Evolutionary conservation across 23 red algal genomes (phyloP).

Genomic region (Pyropia haitanensis): DNA sequence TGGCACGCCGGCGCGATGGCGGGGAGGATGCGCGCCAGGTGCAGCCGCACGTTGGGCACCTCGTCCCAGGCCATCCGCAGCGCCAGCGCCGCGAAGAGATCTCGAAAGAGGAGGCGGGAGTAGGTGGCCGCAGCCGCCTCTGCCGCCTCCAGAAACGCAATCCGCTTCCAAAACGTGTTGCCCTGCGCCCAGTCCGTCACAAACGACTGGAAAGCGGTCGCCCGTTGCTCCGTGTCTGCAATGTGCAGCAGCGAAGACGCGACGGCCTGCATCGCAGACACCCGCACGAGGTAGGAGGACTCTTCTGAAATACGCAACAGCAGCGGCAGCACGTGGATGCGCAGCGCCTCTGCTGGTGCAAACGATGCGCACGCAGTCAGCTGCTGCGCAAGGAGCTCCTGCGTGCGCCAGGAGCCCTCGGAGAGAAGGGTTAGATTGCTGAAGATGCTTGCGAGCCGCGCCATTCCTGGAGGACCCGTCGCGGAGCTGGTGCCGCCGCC

Average conservation of each 20-base stretch:
- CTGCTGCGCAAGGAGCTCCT: constrained; percentile 55
- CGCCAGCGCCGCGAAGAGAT: constrained; percentile 13
- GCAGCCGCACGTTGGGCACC: constrained; percentile 57
- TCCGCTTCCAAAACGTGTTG: constrained; percentile 55
- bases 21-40: constrained; percentile 23
- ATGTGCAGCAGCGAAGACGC: constrained; percentile 33
- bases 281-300: constrained; percentile 35
- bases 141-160: constrained; percentile 51
- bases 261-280: constrained; percentile 38
- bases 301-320: constrained; percentile 30
- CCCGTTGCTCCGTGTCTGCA: constrained; percentile 27
- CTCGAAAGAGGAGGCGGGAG: constrained; percentile 30
- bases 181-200: constrained; percentile 36
- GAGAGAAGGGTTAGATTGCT: constrained; percentile 22
- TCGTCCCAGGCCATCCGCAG: constrained; percentile 27
- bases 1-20: constrained; percentile 21
- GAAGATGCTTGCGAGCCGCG: constrained; percentile 32
- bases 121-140: constrained; percentile 12
- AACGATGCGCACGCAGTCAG: constrained; percentile 15
- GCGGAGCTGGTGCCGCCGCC: too few species aligned
- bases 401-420: constrained; percentile 60
- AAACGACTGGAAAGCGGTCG: constrained; percentile 22
- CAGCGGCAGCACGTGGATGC: constrained; percentile 32
- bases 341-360: constrained; percentile 25
- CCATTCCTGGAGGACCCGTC: neutral